Evolutionary conservation across 1,284 basidiomycete species (phyloP).

Genomic region (Coniferiporia weirii): DNA sequence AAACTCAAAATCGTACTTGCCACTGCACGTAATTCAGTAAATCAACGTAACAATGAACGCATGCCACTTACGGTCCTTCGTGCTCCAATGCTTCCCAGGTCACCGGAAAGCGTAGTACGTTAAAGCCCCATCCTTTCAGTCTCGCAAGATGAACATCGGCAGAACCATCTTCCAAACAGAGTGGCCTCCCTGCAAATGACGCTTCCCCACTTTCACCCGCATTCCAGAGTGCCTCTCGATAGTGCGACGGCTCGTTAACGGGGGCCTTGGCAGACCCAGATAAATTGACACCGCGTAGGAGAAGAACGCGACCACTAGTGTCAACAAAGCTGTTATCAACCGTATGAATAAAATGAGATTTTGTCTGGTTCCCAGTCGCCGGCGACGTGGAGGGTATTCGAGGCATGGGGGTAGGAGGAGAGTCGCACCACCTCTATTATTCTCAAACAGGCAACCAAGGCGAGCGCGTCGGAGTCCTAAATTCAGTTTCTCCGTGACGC

Average conservation of each 20-base stretch:
- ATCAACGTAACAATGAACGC: neutral
- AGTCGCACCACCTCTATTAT: neutral
- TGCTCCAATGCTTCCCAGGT: constrained; percentile 96
- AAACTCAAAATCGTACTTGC: constrained; percentile 87
- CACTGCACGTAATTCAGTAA: constrained; percentile 42
- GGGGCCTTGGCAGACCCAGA: constrained; percentile 88
- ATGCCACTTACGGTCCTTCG: constrained; percentile 77
- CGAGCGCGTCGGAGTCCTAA: neutral
- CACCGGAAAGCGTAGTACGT: constrained; percentile 86
- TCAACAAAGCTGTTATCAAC: constrained; percentile 78
- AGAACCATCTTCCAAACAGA: constrained; percentile 79
- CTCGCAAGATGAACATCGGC: constrained; percentile 88
- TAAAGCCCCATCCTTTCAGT: constrained; percentile 91
- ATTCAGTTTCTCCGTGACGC: no score
- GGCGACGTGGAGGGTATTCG: constrained; percentile 57
- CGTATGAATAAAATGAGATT: constrained; percentile 61
- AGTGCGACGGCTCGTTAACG: constrained; percentile 58
- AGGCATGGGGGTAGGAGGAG: constrained; percentile 41
- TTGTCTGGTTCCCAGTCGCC: constrained; percentile 55
- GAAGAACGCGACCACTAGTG: constrained; percentile 72
- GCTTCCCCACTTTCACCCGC: constrained; percentile 69
- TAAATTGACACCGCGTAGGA: constrained; percentile 91
- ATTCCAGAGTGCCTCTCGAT: constrained; percentile 86
- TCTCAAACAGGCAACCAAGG: neutral
- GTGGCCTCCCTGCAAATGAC: constrained; percentile 71